Evolutionary conservation across 768 basidiomycete genomes (phyloP).

Genomic region (Melanogaster broomeanus): DNA sequence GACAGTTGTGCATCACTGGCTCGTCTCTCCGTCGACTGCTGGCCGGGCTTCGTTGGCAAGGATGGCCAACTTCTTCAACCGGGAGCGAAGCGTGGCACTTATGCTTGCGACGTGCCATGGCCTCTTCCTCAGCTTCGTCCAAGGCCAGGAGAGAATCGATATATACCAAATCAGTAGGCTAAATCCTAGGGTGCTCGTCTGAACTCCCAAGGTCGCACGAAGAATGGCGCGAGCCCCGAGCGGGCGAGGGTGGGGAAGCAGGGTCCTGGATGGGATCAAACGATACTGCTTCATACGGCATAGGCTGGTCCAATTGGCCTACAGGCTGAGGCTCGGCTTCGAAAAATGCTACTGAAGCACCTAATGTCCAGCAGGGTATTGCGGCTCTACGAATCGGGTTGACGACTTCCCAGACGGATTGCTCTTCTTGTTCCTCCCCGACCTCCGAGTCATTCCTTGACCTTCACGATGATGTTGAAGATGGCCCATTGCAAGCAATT

Average conservation of each 20-base stretch:
- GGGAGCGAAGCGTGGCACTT: constrained; percentile 5
- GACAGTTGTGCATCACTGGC: neutral
- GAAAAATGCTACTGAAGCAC: neutral
- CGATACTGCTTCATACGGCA: neutral
- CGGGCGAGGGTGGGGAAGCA: neutral
- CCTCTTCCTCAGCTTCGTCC: constrained; percentile 2
- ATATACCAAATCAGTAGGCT: neutral
- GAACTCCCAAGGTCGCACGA: neutral
- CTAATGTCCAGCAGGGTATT: neutral
- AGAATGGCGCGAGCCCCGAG: neutral
- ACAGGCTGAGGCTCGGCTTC: neutral
- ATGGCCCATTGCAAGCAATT: no score
- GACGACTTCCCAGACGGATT: constrained; percentile 16
- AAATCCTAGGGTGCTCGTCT: neutral
- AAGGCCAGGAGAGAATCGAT: constrained; percentile 1
- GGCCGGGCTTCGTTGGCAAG: constrained; percentile 7
- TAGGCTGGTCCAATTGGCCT: constrained; percentile 1
- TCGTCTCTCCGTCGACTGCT: neutral
- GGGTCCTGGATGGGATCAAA: neutral
- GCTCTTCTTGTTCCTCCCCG: neutral
- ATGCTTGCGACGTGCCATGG: neutral
- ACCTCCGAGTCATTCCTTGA: no score
- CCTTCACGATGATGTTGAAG: no score
- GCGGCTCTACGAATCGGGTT: constrained; percentile 14
- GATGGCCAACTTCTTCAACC: constrained; percentile 8